phyloP scores from a whole-genome alignment of 768 basidiomycete genomes.

The Russula brevipes region DNA sequence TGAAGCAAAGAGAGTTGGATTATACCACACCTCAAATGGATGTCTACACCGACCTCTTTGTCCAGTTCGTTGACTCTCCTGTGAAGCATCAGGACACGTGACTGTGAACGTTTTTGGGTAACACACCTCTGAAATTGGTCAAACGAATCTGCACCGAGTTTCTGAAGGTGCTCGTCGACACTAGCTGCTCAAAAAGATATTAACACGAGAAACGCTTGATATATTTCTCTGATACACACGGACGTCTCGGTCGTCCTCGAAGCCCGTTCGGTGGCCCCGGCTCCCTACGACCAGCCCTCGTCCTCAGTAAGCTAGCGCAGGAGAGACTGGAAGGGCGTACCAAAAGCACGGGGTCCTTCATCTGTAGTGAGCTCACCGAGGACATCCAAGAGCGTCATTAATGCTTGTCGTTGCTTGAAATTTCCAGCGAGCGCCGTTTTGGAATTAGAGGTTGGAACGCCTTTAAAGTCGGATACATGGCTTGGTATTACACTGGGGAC shows the following conservation, averaged over 20 bases:
- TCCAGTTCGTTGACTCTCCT: slow-evolving; percentile 61
- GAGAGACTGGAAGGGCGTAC: slow-evolving; percentile 29
- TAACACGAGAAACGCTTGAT: neutral
- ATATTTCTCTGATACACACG: slow-evolving; percentile 43
- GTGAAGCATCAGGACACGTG: slow-evolving; percentile 8
- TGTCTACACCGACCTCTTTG: slow-evolving; percentile 45
- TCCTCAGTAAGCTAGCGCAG: neutral
- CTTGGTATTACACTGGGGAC: slow-evolving; percentile 2
- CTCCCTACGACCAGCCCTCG: neutral
- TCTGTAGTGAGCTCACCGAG: slow-evolving; percentile 43
- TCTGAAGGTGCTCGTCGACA: slow-evolving; percentile 67
- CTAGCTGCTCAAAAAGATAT: slow-evolving; percentile 39
- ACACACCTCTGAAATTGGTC: slow-evolving; percentile 55
- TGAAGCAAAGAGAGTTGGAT: slow-evolving; percentile 30
- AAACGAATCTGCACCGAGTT: slow-evolving; percentile 60
- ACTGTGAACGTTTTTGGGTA: neutral
- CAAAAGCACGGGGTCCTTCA: slow-evolving; percentile 31
- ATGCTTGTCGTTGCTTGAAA: slow-evolving; percentile 39
- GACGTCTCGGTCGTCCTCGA: slow-evolving; percentile 61
- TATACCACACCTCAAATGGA: neutral
- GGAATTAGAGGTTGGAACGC: neutral
- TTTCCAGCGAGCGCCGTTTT: slow-evolving; percentile 1
- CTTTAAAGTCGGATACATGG: slow-evolving; percentile 10
- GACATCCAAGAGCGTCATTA: slow-evolving; percentile 44
- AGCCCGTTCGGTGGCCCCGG: slow-evolving; percentile 39